Conservation (phyloP, 345 rosid species). For the Limnanthes douglasii region DNA sequence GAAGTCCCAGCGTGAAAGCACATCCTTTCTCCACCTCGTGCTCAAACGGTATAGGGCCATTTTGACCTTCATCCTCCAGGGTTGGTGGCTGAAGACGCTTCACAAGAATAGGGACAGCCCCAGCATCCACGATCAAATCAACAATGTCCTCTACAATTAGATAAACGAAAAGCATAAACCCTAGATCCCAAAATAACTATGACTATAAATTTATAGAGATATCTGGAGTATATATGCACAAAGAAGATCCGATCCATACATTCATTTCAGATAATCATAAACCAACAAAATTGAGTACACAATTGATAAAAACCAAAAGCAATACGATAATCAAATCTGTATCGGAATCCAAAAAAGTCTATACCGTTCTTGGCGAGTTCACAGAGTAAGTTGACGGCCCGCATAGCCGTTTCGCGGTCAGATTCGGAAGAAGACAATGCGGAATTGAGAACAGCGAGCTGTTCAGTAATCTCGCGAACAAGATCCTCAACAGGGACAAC, state of each 20-base stretch:
- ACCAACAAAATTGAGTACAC: neutral
- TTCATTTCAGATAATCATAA: neutral
- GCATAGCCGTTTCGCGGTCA: conserved; percentile 30
- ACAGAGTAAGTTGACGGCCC: conserved; percentile 25
- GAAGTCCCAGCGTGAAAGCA: conserved; percentile 45
- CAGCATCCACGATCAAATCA: conserved; percentile 38
- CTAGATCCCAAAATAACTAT: no score
- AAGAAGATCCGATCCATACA: no score
- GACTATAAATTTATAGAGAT: neutral
- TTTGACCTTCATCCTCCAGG: conserved; percentile 5
- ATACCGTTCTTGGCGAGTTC: conserved; percentile 47
- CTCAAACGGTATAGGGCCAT: conserved; percentile 10
- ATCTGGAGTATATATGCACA: no score
- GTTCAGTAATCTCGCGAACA: no score
- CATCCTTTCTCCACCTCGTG: conserved; percentile 47
- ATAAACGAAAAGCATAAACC: conserved; percentile 1
- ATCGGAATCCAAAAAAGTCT: neutral
- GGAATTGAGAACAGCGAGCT: conserved; percentile 30
- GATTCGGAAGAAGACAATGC: conserved; percentile 20
- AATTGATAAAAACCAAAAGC: neutral
- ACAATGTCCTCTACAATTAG: conserved; percentile 32
- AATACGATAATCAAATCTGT: no score
- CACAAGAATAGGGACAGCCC: conserved; percentile 47
- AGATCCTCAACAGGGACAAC: no score
- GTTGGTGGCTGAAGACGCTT: conserved; percentile 27